Conservation (phyloP, 805 yeast species). For the Candida orba region DNA sequence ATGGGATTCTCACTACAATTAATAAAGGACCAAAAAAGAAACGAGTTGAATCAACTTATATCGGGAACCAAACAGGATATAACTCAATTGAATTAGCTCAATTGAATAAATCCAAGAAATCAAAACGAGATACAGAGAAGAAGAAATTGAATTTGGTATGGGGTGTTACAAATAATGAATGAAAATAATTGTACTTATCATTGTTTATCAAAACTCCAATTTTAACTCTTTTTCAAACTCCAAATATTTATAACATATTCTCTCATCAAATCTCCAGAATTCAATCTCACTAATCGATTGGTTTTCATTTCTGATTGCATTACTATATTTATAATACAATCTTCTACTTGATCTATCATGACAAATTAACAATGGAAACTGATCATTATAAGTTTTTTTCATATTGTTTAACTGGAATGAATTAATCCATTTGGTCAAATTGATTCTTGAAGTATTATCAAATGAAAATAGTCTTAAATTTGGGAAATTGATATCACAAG, state of each 20-base stretch:
- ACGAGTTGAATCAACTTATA: constrained; percentile 8
- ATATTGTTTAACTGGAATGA: constrained; percentile 12
- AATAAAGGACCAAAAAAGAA: constrained; percentile 17
- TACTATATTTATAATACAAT: constrained; percentile 8
- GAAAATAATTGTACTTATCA: neutral
- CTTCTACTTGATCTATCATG: constrained; percentile 14
- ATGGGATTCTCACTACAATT: constrained; percentile 16
- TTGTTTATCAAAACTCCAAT: constrained; percentile 2
- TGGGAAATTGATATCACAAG: constrained; percentile 10
- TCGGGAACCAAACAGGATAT: constrained; percentile 8
- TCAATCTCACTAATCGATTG: constrained; percentile 2
- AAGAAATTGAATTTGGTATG: constrained; percentile 10
- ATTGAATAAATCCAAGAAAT: constrained; percentile 10
- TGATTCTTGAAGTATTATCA: constrained; percentile 19
- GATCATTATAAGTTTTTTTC: constrained; percentile 6
- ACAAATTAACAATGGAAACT: constrained; percentile 12
- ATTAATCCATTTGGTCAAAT: constrained; percentile 15
- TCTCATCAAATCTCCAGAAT: constrained; percentile 5
- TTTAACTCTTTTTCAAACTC: neutral
- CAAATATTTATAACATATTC: constrained; percentile 4
- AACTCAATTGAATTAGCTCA: constrained; percentile 17
- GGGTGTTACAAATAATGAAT: constrained; percentile 7
- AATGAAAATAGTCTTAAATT: constrained; percentile 19
- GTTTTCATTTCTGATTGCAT: neutral
- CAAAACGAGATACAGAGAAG: neutral